These are phyloP conservation scores for Trichosporon sp. DNA, from an alignment of 1,284 basidiomycete species.

Conservation along the genomic window DNA sequence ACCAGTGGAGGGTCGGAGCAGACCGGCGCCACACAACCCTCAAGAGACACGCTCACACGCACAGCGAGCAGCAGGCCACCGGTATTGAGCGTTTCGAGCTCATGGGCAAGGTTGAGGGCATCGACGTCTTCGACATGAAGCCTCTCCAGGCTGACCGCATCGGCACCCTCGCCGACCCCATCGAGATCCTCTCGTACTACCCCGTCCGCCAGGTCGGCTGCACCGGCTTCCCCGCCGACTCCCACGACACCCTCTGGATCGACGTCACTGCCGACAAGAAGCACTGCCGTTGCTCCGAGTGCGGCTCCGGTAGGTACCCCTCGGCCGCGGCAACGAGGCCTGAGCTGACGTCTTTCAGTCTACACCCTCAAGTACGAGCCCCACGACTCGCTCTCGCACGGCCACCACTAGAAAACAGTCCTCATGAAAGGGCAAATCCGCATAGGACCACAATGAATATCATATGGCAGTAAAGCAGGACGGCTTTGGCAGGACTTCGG, in stretches of 20 bases:
- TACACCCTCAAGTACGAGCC: conserved; percentile 50
- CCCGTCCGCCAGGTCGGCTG: conserved; percentile 79
- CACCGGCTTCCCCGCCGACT: conserved; percentile 86
- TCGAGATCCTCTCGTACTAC: conserved; percentile 78
- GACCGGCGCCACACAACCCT: neutral
- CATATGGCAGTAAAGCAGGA: conserved; percentile 10
- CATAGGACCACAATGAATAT: conserved; percentile 24
- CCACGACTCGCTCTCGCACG: conserved; percentile 27
- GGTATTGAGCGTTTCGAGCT: conserved; percentile 95
- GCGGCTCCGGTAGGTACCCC: conserved; percentile 56
- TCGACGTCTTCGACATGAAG: conserved; percentile 84
- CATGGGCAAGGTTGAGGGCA: conserved; percentile 78
- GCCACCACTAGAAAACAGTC: conserved; percentile 36
- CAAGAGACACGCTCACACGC: neutral
- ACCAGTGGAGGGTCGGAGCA: neutral
- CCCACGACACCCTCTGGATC: conserved; percentile 85
- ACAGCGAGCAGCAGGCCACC: conserved; percentile 76
- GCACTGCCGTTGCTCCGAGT: conserved; percentile 75
- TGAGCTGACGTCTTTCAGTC: conserved; percentile 26
- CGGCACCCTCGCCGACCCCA: conserved; percentile 82
- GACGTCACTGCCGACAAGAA: conserved; percentile 60
- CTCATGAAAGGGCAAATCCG: conserved; percentile 13
- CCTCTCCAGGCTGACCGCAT: conserved; percentile 80
- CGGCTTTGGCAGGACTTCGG: neutral
- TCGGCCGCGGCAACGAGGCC: neutral